A percentile compares a stretch with the other conserved stretches of the same genome.
phyloP scores from a whole-genome alignment of 305 asterid species.

The Fraxinus ornus region DNA sequence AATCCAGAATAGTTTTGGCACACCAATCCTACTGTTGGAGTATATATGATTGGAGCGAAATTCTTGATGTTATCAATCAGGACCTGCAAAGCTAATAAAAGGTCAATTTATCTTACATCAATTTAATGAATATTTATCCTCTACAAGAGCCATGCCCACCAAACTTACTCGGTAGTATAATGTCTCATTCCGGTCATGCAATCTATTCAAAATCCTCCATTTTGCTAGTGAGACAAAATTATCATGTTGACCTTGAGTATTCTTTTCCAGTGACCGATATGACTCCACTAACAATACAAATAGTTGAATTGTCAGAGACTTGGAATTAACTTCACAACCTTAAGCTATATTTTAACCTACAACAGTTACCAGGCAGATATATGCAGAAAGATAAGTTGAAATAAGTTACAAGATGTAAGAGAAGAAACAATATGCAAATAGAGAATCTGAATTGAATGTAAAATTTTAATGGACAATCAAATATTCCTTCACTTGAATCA shows the following conservation, averaged over 20 bases:
- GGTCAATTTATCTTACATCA: slow-evolving; percentile 20
- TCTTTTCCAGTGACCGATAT: slow-evolving; percentile 82
- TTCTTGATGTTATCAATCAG: slow-evolving; percentile 84
- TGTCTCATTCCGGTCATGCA: slow-evolving; percentile 98
- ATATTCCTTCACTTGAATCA: background rate
- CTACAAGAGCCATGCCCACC: slow-evolving; percentile 19
- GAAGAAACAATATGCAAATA: background rate
- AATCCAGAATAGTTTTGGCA: slow-evolving; percentile 98
- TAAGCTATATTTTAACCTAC: background rate
- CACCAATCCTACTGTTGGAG: slow-evolving; percentile 97
- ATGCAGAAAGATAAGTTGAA: background rate
- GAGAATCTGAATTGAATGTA: background rate
- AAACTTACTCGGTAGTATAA: slow-evolving; percentile 86
- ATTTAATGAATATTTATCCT: slow-evolving; percentile 16
- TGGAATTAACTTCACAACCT: slow-evolving; percentile 6
- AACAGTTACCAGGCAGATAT: slow-evolving; percentile 1
- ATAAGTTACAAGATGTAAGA: background rate
- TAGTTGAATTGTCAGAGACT: slow-evolving; percentile 12
- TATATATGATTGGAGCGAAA: slow-evolving; percentile 93
- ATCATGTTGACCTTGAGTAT: slow-evolving; percentile 75
- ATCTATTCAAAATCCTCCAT: slow-evolving; percentile 97
- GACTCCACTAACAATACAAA: slow-evolving; percentile 77
- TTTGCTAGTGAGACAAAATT: slow-evolving; percentile 71
- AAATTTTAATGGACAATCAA: background rate
- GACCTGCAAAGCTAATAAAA: slow-evolving; percentile 48